Evolutionary conservation across 805 yeast genomes (phyloP), one percentile per base, ranked within the genome.

Genomic region (Phaffomyces antillensis): DNA sequence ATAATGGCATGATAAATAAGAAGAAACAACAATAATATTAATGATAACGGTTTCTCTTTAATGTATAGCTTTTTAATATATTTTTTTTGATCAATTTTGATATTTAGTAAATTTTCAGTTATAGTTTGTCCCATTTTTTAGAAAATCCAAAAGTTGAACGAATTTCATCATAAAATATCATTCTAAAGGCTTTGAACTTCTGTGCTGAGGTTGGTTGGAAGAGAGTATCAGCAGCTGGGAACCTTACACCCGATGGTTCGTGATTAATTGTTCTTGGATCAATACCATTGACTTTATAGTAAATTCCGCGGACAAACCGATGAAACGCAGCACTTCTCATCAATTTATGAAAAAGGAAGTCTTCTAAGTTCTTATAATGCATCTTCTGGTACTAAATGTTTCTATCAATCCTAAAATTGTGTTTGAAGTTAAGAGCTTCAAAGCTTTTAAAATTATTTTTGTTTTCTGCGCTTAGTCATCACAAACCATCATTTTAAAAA

Each of bases 101-200:
- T 20, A 5, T 7, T 7, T 20, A 20, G 23, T 20, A 20, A 20
- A 20, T 4, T 20, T 20, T 20, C 23, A 20, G 6, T 7, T 28
- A 28, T 2, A 5, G 31, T 8, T 43, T 33, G 25, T 51, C 44
- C 44, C 46, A 54, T 46, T 53, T 56, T 42, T 51, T 62, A 17
- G 63, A 59, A 2, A 83, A 58, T 3, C 84, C 76, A 49, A 83
- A 67, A 1, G 75, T 61, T 24, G 71, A 63, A 51, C 78, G 75
- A 56, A 82, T 49, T 58, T 85, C 93, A 48, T 81, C 81, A 52
- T 66, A 60, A 63, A 84, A 82, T 15, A 85, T 55, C 15, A 73
- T 53, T 34, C 81, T 61, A 54, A 70, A 82, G 0, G 91, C 91
- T 45, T 75, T 81, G 37, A 75, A 54, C 55, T 73, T 80, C 37